These are phyloP conservation scores for barrel medic (Medicago truncatula) DNA, from an alignment of 306 rosid genomes.

Conservation along the genomic window DNA sequence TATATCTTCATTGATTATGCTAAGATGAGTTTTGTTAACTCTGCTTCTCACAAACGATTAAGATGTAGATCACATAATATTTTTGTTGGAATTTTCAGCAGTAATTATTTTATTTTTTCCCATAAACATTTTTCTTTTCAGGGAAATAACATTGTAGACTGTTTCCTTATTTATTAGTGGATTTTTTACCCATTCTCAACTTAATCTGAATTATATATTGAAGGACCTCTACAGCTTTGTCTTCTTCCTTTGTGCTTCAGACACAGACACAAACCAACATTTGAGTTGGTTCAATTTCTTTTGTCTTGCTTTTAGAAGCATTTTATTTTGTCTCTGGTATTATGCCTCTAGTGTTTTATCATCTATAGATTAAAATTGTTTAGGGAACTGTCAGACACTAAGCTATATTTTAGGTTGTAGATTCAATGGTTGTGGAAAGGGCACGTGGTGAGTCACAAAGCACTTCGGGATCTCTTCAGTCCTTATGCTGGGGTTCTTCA, in stretches of 20 bases:
- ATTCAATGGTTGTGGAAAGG: conserved; percentile 99
- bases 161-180: conserved; percentile 23
- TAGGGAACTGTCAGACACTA: conserved; percentile 49
- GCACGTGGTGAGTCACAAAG: conserved; percentile 99
- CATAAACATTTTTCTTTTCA: too few species aligned
- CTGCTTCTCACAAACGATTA: conserved; percentile 12
- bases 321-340: not conserved
- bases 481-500: conserved; percentile 99
- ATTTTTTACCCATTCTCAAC: not conserved
- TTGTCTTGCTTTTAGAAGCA: conserved; percentile 22
- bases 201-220: not conserved
- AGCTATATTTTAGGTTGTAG: conserved; percentile 82
- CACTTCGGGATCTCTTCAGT: conserved; percentile 95
- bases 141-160: not conserved
- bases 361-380: conserved; percentile 32
- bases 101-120: not conserved
- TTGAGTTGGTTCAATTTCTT: not conserved
- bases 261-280: conserved; percentile 7
- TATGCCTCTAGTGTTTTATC: conserved; percentile 34
- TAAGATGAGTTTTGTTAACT: not conserved
- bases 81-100: conserved; percentile 2
- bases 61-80: not conserved
- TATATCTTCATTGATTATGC: not conserved
- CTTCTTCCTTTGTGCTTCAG: conserved; percentile 27
- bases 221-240: conserved; percentile 4